Percentiles rank a stretch among this genome's conserved stretches.
phyloP scores from a whole-genome alignment of 768 basidiomycete species.

The Phaffia tasmanica region DNA sequence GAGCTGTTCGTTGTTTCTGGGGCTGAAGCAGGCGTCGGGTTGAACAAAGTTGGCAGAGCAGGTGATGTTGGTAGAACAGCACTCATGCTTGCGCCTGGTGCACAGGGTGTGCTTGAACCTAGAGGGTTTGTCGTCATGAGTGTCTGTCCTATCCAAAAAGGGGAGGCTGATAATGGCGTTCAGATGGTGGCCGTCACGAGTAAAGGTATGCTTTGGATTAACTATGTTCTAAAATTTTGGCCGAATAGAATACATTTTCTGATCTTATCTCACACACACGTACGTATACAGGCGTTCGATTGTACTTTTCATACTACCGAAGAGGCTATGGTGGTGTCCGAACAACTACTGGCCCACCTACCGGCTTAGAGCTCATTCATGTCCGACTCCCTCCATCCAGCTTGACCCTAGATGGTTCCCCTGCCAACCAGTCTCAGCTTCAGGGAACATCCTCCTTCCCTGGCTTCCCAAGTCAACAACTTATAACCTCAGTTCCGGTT shows the following conservation, averaged over 20 bases:
- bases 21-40: slow-evolving; percentile 22
- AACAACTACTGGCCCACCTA: slow-evolving; percentile 32
- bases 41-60: slow-evolving; percentile 25
- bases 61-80: slow-evolving; percentile 40
- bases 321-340: slow-evolving; percentile 32
- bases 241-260: neutral
- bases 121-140: slow-evolving; percentile 7
- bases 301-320: slow-evolving; percentile 54
- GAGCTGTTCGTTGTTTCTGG: slow-evolving; percentile 48
- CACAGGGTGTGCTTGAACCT: slow-evolving; percentile 16
- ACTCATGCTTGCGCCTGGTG: slow-evolving; percentile 55
- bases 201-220: slow-evolving; percentile 3
- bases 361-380: slow-evolving; percentile 56
- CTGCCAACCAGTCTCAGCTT: slow-evolving; percentile 30
- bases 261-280: neutral
- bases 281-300: slow-evolving; percentile 49
- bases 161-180: slow-evolving; percentile 19
- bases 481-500: neutral
- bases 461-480: slow-evolving; percentile 23
- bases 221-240: neutral
- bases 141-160: slow-evolving; percentile 9
- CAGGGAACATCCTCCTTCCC: slow-evolving; percentile 30
- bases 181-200: slow-evolving; percentile 24
- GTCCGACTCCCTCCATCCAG: slow-evolving; percentile 67
- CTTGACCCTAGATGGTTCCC: slow-evolving; percentile 45